Percentiles rank a stretch among this genome's conserved stretches.
Evolutionary conservation across 2,329 filamentous ascomycete genomes (phyloP).

Genomic region (Geoglossum cookeanum): DNA sequence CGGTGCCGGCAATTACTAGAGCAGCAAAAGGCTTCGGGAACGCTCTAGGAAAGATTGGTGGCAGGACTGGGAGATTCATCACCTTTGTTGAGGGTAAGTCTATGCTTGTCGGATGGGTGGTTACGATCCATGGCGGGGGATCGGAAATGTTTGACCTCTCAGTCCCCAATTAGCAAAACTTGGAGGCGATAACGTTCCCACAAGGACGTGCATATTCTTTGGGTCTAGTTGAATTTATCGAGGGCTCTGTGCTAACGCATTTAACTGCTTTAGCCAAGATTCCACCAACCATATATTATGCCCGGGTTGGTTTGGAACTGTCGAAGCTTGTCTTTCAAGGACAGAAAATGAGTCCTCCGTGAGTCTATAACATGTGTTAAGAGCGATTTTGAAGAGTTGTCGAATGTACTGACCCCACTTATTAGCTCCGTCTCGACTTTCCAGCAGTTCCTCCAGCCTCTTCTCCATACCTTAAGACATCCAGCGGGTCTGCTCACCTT

Average conservation of each 20-base stretch:
- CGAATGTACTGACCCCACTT: slow-evolving; percentile 5
- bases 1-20: slow-evolving; percentile 56
- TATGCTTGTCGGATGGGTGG: not conserved
- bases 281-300: slow-evolving; percentile 80
- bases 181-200: not conserved
- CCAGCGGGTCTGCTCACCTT: slow-evolving; percentile 38
- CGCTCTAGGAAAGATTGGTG: slow-evolving; percentile 59
- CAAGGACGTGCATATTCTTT: not conserved
- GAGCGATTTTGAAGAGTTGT: slow-evolving; percentile 4
- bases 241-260: slow-evolving; percentile 6
- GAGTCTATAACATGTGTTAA: slow-evolving; percentile 26
- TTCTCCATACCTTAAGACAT: slow-evolving; percentile 52
- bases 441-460: slow-evolving; percentile 66
- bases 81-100: slow-evolving; percentile 68
- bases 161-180: not conserved
- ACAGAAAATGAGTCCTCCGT: slow-evolving; percentile 92
- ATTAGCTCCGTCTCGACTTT: slow-evolving; percentile 58
- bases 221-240: slow-evolving; percentile 10
- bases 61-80: slow-evolving; percentile 62
- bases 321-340: slow-evolving; percentile 70
- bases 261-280: slow-evolving; percentile 43
- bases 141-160: not conserved
- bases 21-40: slow-evolving; percentile 48
- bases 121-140: not conserved
- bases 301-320: slow-evolving; percentile 71